Conservation (phyloP, 345 rosid species). For the Camelina neglecta region DNA sequence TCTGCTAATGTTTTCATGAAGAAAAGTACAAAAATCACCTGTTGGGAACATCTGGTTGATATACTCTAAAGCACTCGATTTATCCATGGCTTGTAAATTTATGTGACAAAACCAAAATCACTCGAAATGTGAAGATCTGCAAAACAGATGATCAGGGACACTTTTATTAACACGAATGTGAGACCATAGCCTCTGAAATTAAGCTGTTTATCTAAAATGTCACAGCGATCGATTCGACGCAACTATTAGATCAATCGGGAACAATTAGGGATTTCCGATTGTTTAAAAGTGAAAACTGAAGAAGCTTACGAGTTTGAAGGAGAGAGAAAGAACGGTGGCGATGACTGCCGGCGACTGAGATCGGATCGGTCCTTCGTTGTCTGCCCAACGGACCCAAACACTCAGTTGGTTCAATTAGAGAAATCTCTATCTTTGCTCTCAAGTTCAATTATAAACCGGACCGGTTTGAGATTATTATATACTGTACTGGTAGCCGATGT, state of each 20-base stretch:
- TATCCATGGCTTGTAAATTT: constrained; percentile 66
- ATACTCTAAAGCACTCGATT: constrained; percentile 90
- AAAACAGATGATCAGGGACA: constrained; percentile 21
- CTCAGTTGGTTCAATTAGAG: not conserved
- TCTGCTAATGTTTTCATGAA: constrained; percentile 2
- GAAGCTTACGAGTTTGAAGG: constrained; percentile 8
- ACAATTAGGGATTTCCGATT: constrained; percentile 12
- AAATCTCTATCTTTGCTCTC: not conserved
- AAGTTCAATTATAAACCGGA: constrained; percentile 5
- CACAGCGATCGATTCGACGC: constrained; percentile 13
- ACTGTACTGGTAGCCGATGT: not conserved
- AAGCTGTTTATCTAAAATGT: not conserved
- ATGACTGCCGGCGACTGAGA: constrained; percentile 34
- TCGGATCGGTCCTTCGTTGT: constrained; percentile 17
- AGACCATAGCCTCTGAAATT: not conserved
- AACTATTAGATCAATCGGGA: constrained; percentile 26
- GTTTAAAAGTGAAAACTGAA: not conserved
- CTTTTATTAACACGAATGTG: not conserved
- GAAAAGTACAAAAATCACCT: constrained; percentile 43
- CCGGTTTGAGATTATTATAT: constrained; percentile 6
- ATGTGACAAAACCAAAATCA: constrained; percentile 28
- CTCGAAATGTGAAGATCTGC: constrained; percentile 35
- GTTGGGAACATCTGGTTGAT: constrained; percentile 99
- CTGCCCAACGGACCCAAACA: constrained; percentile 23
- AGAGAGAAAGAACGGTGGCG: constrained; percentile 16